phyloP scores from a whole-genome alignment of 2,329 filamentous ascomycete genomes.

The Arthrobotrys iridis region DNA sequence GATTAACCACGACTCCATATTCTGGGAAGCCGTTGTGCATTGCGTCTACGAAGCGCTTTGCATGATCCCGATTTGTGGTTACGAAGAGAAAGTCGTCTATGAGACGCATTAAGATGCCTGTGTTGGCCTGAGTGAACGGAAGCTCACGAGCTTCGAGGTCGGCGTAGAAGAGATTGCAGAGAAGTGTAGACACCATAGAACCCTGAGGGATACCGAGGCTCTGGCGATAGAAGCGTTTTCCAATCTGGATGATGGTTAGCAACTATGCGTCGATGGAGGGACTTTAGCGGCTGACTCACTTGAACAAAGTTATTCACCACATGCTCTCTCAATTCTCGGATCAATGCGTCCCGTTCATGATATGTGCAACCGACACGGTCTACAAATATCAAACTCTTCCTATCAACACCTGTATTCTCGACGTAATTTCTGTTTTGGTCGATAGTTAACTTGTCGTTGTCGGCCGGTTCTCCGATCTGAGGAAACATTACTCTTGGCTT shows the following conservation, averaged over 20 bases:
- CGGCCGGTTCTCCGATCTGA: constrained; percentile 36
- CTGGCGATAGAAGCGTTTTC: constrained; percentile 87
- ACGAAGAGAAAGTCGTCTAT: constrained; percentile 95
- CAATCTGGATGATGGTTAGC: constrained; percentile 67
- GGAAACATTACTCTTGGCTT: constrained; percentile 44
- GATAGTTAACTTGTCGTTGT: constrained; percentile 58
- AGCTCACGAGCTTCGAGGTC: constrained; percentile 79
- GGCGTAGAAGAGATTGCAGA: constrained; percentile 97
- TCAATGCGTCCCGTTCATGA: constrained; percentile 69
- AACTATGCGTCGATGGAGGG: background rate
- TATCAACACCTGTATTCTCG: constrained; percentile 61
- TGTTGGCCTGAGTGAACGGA: constrained; percentile 69
- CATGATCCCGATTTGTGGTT: constrained; percentile 74
- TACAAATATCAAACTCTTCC: constrained; percentile 79
- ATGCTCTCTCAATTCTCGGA: constrained; percentile 79
- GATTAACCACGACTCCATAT: constrained; percentile 82
- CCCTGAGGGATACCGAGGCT: constrained; percentile 91
- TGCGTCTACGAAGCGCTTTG: constrained; percentile 75
- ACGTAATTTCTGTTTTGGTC: constrained; percentile 57
- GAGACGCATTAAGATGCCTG: constrained; percentile 77
- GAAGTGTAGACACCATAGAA: constrained; percentile 82
- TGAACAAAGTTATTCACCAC: constrained; percentile 86
- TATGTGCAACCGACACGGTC: constrained; percentile 71
- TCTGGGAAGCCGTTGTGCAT: constrained; percentile 83
- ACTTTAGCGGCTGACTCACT: constrained; percentile 20